Conservation (phyloP, 305 asterid species). For the Rubia peregrina region DNA sequence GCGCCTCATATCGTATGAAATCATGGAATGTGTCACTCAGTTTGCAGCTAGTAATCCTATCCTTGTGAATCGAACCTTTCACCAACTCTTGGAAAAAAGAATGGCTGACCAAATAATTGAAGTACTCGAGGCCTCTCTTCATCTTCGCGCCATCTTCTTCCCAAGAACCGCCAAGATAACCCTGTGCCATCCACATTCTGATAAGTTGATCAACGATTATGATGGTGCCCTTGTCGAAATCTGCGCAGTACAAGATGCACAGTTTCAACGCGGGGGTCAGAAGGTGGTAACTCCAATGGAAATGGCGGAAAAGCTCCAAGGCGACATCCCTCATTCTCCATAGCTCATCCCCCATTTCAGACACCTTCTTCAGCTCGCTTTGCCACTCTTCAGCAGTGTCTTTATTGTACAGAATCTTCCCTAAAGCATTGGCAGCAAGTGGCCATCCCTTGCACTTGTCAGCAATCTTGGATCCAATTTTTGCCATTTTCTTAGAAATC, state of each 20-base stretch:
- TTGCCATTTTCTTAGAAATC: conserved; percentile 1
- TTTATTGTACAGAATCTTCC: conserved; percentile 16
- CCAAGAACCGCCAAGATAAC: conserved; percentile 18
- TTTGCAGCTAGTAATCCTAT: conserved; percentile 17
- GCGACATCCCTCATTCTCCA: background rate
- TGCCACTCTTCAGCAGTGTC: conserved; percentile 17
- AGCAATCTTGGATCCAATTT: conserved; percentile 11
- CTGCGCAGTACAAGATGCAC: conserved; percentile 25
- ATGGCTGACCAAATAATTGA: background rate
- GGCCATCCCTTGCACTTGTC: conserved; percentile 25
- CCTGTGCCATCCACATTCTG: conserved; percentile 28
- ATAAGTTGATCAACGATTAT: conserved; percentile 19
- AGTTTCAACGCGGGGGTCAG: conserved; percentile 19
- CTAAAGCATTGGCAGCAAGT: conserved; percentile 8
- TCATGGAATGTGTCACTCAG: conserved; percentile 25
- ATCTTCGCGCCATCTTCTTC: background rate
- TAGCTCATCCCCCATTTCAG: background rate
- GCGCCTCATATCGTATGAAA: conserved; percentile 7
- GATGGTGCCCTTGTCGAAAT: conserved; percentile 16
- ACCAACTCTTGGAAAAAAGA: conserved; percentile 25
- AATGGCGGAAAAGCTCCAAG: background rate
- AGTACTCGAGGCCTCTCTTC: background rate
- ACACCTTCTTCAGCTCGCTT: background rate
- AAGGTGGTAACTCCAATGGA: conserved; percentile 17
- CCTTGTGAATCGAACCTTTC: background rate